Base-by-base conservation (phyloP, 345 rosid species). In the Passiflora organensis region DNA sequence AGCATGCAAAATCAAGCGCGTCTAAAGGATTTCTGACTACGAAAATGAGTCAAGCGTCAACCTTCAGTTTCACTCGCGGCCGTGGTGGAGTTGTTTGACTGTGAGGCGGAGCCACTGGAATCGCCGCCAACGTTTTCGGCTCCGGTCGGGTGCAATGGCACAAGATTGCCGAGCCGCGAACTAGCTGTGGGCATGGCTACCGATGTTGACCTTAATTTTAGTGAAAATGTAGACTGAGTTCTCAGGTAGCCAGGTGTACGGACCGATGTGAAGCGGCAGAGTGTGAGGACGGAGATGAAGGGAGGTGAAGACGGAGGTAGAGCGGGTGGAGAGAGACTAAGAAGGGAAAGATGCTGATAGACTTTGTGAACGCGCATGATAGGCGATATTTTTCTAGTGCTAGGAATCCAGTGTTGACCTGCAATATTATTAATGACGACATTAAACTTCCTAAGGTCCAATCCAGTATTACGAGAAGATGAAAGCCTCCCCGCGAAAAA, bases 361-460 rank as follows among this genome's bases (percentile, higher is more conserved):
- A 71, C 78, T 78, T 80, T 76, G 63, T 72, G 65, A 42, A 81
- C 44, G 23, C 82, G 81, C 59, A 72, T 74, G 82, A 74, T 72
- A 36, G 34, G 8, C 8, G 34, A 28, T 28, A 28, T 28, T 28
- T 28, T 28, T 28, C 34, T 28, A 28, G 3, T 28, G 34, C 3
- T 2, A 28, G 34, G n/a, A n/a, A n/a, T n/a, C n/a, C n/a, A n/a
- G n/a, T n/a, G n/a, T n/a, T n/a, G n/a, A n/a, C n/a, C n/a, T n/a
- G n/a, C n/a, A n/a, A n/a, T n/a, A n/a, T n/a, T n/a, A n/a, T n/a
- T n/a, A n/a, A n/a, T n/a, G n/a, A n/a, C n/a, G n/a, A n/a, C n/a
- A n/a, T n/a, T n/a, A n/a, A n/a, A n/a, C n/a, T n/a, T n/a, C n/a
- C n/a, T n/a, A n/a, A n/a, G n/a, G n/a, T n/a, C n/a, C n/a, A n/a